Evolutionary conservation across 768 basidiomycete genomes (phyloP).

Genomic region (Kwoniella heveanensis): DNA sequence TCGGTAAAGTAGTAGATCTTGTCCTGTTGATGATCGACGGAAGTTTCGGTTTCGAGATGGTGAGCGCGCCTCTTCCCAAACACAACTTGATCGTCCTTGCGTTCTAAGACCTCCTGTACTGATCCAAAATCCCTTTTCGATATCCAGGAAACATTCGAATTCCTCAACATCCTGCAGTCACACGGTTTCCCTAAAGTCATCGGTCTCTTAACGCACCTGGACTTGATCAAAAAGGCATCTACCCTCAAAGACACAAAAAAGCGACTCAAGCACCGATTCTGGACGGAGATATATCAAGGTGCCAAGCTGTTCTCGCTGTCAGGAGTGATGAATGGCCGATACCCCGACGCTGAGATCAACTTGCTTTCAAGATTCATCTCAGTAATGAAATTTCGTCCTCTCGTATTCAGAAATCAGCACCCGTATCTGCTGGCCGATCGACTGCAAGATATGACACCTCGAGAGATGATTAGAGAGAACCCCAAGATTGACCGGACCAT

Average conservation of each 20-base stretch:
- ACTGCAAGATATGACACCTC: slow-evolving; percentile 88
- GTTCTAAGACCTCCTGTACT: neutral
- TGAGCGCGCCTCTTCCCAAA: slow-evolving; percentile 55
- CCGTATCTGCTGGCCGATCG: slow-evolving; percentile 94
- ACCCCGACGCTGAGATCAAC: slow-evolving; percentile 93
- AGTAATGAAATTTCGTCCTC: slow-evolving; percentile 97
- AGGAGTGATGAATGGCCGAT: slow-evolving; percentile 93
- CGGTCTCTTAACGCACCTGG: slow-evolving; percentile 91
- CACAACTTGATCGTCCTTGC: neutral
- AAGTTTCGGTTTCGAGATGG: slow-evolving; percentile 99
- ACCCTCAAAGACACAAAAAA: slow-evolving; percentile 89
- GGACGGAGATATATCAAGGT: slow-evolving; percentile 98
- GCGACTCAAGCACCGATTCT: slow-evolving; percentile 93
- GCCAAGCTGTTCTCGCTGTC: slow-evolving; percentile 98
- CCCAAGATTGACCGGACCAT: slow-evolving; percentile 93
- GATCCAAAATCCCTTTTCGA: neutral
- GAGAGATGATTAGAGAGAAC: slow-evolving; percentile 74
- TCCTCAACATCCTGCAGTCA: slow-evolving; percentile 92
- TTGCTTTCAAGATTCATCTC: slow-evolving; percentile 94
- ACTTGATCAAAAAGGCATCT: slow-evolving; percentile 89
- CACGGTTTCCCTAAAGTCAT: slow-evolving; percentile 99
- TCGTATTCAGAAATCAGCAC: slow-evolving; percentile 92
- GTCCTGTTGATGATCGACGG: slow-evolving; percentile 97
- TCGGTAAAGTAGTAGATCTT: slow-evolving; percentile 94
- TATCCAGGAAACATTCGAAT: slow-evolving; percentile 93